These are phyloP conservation scores for Erythrobasidium hasegawianum DNA, from an alignment of 1,284 basidiomycete species.

Conservation along the genomic window DNA sequence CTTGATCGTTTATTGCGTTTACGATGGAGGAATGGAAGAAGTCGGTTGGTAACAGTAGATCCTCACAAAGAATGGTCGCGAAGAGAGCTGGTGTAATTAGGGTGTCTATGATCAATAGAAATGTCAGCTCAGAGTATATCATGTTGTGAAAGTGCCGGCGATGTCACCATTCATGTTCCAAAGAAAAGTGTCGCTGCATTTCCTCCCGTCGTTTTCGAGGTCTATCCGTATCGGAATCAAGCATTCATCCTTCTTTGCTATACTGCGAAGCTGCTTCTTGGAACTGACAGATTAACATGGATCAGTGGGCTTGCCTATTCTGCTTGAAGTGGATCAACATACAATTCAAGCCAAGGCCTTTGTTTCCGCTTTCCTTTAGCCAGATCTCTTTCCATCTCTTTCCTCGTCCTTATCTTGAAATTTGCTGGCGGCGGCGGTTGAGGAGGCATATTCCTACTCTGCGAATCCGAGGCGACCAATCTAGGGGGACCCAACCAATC, in stretches of 20 bases:
- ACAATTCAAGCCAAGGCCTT: constrained; percentile 36
- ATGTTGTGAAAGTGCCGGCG: too few relatives aligned
- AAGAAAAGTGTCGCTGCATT: constrained; percentile 91
- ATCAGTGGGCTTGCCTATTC: too few relatives aligned
- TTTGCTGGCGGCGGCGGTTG: constrained; percentile 5
- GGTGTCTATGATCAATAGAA: constrained; percentile 71
- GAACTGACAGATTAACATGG: constrained; percentile 53
- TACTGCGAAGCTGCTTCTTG: constrained; percentile 58
- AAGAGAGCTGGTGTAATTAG: constrained; percentile 84
- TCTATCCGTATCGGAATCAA: constrained; percentile 92
- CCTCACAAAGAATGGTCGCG: constrained; percentile 86
- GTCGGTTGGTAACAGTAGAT: constrained; percentile 68
- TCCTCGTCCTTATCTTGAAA: constrained; percentile 34
- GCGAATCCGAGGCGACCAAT: background rate
- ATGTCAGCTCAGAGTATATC: too few relatives aligned
- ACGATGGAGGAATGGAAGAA: constrained; percentile 75
- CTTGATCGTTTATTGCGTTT: constrained; percentile 79
- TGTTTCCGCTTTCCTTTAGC: constrained; percentile 39
- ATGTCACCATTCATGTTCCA: constrained; percentile 92
- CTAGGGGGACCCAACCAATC: constrained; percentile 41
- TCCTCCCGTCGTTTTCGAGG: constrained; percentile 83
- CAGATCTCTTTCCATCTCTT: constrained; percentile 36
- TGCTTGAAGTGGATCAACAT: too few relatives aligned
- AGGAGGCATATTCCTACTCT: background rate
- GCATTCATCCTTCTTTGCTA: constrained; percentile 65